Conservation (phyloP, 2,329 filamentous ascomycete genomes). For the Domatiomyces globalis region DNA sequence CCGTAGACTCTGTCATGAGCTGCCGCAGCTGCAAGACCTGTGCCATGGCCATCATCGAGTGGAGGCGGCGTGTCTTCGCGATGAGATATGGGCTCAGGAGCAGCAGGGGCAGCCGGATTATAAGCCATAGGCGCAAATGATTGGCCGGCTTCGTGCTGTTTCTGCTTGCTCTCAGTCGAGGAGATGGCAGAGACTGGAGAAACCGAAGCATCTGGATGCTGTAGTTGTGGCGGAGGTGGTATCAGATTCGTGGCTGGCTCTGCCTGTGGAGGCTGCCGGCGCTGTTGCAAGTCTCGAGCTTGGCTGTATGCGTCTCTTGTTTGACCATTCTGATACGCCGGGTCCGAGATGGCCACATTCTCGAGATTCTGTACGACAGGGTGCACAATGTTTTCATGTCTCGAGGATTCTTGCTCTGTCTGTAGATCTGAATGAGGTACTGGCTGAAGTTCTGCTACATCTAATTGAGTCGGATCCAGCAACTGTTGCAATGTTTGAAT, state of each 20-base stretch:
- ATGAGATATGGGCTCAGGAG: constrained; percentile 49
- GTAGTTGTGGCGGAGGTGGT: constrained; percentile 7
- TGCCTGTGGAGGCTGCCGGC: background rate
- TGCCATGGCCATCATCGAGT: constrained; percentile 37
- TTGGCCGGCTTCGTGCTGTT: background rate
- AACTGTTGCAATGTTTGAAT: constrained; percentile 31
- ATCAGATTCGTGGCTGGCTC: background rate
- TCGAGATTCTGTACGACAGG: constrained; percentile 51
- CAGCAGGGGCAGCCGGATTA: constrained; percentile 51
- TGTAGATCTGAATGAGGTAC: constrained; percentile 19
- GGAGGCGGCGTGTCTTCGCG: constrained; percentile 55
- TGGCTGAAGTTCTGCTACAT: constrained; percentile 32
- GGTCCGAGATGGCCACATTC: constrained; percentile 44
- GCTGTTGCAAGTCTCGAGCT: constrained; percentile 18
- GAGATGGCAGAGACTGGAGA: constrained; percentile 1
- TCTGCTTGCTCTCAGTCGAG: background rate
- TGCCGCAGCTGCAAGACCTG: constrained; percentile 30
- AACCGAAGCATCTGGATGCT: constrained; percentile 3
- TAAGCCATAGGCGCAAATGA: constrained; percentile 44
- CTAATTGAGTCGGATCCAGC: constrained; percentile 29
- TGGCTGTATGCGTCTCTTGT: constrained; percentile 21
- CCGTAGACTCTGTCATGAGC: constrained; percentile 26
- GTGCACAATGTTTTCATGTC: constrained; percentile 29
- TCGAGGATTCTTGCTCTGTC: constrained; percentile 4
- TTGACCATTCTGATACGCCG: constrained; percentile 33